These are phyloP conservation scores for Pythium biforme DNA, from an alignment of 352 stramenopile genomes.

Conservation along the genomic window DNA sequence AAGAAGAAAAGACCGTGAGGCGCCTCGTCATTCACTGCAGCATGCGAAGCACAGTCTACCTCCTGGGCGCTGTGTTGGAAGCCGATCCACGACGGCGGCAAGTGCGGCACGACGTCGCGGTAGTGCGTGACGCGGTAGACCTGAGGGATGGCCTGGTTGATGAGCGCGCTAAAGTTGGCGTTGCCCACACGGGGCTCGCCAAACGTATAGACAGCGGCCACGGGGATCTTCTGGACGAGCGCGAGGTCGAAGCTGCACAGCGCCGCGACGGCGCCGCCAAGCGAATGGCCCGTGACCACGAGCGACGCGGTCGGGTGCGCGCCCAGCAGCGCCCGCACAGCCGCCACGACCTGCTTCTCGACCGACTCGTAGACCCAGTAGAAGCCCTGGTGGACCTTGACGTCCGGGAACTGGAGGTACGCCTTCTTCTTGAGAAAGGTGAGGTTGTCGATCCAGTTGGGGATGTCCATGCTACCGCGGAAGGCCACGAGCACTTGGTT, in stretches of 20 bases:
- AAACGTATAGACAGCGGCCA: conserved; percentile 67
- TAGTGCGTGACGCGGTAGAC: conserved; percentile 78
- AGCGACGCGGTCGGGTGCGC: conserved; percentile 46
- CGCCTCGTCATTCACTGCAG: too few relatives aligned
- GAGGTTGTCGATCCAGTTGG: conserved; percentile 86
- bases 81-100: conserved; percentile 73
- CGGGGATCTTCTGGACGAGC: conserved; percentile 54
- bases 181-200: conserved; percentile 79
- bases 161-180: conserved; percentile 48
- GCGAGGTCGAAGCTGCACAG: conserved; percentile 78
- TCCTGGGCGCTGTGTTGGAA: conserved; percentile 76
- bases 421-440: conserved; percentile 74
- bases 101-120: conserved; percentile 70
- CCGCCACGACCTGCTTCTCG: conserved; percentile 41
- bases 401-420: conserved; percentile 58
- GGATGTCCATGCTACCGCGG: conserved; percentile 79
- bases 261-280: conserved; percentile 66
- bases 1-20: not conserved
- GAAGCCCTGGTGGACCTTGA: conserved; percentile 74
- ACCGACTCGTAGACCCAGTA: conserved; percentile 81
- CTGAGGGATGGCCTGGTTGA: conserved; percentile 56
- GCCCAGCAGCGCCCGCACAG: conserved; percentile 32
- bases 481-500: conserved; percentile 71
- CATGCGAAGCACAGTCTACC: conserved; percentile 26
- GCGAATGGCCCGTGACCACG: conserved; percentile 70